These are phyloP conservation scores for Crepidotus variabilis DNA, from an alignment of 768 basidiomycete species.

Conservation along the genomic window DNA sequence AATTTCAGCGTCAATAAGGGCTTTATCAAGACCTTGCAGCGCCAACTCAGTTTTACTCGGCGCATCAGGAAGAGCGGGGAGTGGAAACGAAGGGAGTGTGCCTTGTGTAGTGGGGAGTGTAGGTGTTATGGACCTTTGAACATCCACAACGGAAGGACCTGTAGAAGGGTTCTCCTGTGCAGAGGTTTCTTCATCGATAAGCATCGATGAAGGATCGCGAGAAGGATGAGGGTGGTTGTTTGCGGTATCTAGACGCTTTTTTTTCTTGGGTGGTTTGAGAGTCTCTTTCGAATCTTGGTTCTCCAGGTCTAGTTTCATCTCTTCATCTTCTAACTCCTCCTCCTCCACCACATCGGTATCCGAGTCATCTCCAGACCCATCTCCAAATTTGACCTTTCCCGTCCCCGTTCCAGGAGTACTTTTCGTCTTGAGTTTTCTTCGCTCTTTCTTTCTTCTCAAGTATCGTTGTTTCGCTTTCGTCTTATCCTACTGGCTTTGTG, in stretches of 20 bases:
- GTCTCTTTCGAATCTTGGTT: too few relatives aligned
- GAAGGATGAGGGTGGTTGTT: too few relatives aligned
- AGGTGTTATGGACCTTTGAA: conserved; percentile 6
- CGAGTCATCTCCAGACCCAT: too few relatives aligned
- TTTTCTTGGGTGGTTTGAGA: too few relatives aligned
- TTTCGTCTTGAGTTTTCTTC: conserved; percentile 21
- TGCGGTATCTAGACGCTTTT: too few relatives aligned
- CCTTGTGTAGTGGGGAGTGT: conserved; percentile 22
- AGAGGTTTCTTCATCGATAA: not conserved
- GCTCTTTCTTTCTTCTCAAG: conserved; percentile 26
- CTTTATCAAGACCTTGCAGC: conserved; percentile 75
- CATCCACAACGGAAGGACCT: not conserved
- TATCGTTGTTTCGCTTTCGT: conserved; percentile 28
- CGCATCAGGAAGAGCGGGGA: conserved; percentile 60
- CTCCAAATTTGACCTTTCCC: not conserved
- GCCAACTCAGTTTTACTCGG: conserved; percentile 71
- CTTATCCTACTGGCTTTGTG: conserved; percentile 17
- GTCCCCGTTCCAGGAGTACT: not conserved
- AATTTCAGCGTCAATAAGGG: conserved; percentile 64
- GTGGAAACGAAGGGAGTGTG: conserved; percentile 64
- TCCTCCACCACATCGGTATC: too few relatives aligned
- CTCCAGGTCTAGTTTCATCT: too few relatives aligned
- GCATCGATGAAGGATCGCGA: too few relatives aligned
- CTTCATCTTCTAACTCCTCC: too few relatives aligned
- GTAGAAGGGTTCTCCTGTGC: not conserved